Percentiles rank a stretch among this genome's conserved stretches.
Conservation (phyloP, 23 red algal genomes). For the Gracilariopsis chorda region DNA sequence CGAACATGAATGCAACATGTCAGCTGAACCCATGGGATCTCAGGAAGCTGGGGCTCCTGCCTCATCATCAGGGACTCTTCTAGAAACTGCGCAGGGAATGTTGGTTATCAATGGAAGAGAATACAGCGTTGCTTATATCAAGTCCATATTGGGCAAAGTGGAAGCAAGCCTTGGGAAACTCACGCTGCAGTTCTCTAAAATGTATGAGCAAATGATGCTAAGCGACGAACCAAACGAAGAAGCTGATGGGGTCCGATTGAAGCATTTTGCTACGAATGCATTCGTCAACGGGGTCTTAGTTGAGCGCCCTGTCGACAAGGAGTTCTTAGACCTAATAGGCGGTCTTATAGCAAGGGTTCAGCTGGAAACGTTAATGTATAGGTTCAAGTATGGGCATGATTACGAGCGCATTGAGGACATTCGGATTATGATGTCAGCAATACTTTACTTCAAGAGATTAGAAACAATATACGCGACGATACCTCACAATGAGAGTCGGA, state of each 20-base stretch:
- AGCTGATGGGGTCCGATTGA: conserved; percentile 18
- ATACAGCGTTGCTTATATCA: neutral
- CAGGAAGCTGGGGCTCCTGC: neutral
- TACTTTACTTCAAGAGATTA: conserved; percentile 13
- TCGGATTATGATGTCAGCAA: conserved; percentile 17
- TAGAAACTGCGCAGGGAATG: neutral
- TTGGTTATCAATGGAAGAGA: neutral
- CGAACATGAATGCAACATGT: conserved; percentile 10
- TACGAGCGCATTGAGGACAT: neutral
- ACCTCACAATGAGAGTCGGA: neutral
- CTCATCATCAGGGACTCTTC: neutral
- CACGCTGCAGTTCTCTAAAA: neutral
- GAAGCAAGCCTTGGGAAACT: conserved; percentile 1
- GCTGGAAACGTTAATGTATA: neutral
- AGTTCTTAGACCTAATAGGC: neutral
- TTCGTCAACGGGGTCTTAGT: conserved; percentile 10
- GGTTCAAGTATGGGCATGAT: conserved; percentile 26
- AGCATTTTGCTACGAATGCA: conserved; percentile 16
- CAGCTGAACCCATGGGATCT: neutral
- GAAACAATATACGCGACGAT: neutral
- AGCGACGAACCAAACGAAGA: conserved; percentile 14
- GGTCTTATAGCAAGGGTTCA: conserved; percentile 14
- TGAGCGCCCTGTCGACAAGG: conserved; percentile 1
- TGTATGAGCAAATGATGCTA: conserved; percentile 12
- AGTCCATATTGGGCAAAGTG: neutral